A percentile compares a stretch with the other conserved stretches of the same genome.
Evolutionary conservation across 176 grass and related monocot genomes (phyloP).

Genomic region (Oryza punctata): DNA sequence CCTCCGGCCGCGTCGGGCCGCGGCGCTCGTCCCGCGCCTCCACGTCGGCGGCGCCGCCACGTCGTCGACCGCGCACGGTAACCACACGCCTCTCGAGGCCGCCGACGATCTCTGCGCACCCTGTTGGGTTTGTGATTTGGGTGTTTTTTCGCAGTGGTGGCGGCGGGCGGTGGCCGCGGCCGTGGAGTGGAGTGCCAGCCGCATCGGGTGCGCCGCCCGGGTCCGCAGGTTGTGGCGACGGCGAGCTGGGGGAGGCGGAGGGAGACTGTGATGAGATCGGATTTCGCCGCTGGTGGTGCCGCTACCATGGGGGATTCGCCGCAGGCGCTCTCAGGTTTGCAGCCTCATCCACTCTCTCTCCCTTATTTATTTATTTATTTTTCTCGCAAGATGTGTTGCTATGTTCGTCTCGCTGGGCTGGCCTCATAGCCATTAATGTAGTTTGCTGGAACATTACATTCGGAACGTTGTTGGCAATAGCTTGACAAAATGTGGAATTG

Average conservation of each 20-base stretch:
- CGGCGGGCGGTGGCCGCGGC: neutral
- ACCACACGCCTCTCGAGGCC: too few relatives aligned
- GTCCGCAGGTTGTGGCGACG: neutral
- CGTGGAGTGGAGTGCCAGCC: neutral
- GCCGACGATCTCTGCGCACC: too few relatives aligned
- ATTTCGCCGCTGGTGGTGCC: neutral
- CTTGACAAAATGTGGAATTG: neutral
- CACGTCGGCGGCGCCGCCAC: neutral
- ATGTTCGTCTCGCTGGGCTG: neutral
- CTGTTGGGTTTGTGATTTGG: neutral
- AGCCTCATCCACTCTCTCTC: neutral
- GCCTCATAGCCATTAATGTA: neutral
- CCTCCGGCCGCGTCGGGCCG: conserved; percentile 17
- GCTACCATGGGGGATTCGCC: conserved; percentile 20
- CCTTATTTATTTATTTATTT: neutral
- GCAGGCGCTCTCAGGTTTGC: conserved; percentile 31
- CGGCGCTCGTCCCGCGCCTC: neutral
- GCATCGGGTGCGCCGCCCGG: neutral
- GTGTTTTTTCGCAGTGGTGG: conserved; percentile 16
- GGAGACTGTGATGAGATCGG: conserved; percentile 1
- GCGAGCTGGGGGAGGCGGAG: conserved; percentile 31
- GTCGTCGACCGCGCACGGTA: conserved; percentile 25
- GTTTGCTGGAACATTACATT: neutral
- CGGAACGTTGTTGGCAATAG: neutral
- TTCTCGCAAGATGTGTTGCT: neutral